Conservation (phyloP, 768 basidiomycete genomes). For the Collybia sp. region DNA sequence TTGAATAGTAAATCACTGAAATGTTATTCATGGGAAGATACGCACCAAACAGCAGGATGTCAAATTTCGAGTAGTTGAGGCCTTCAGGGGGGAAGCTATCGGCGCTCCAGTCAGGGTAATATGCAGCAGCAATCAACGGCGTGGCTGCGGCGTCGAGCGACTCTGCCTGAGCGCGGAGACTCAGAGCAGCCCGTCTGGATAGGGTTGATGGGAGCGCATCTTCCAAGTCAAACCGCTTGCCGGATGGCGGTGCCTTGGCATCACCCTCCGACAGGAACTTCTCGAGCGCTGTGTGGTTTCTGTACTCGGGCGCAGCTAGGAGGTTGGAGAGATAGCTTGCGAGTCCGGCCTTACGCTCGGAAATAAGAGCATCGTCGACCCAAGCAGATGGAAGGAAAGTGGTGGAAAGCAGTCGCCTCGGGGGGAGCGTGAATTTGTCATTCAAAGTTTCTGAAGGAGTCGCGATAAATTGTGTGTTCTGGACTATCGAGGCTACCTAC, state of each 20-base stretch:
- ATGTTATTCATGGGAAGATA: not conserved
- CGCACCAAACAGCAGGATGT: conserved; percentile 63
- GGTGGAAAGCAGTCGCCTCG: conserved; percentile 45
- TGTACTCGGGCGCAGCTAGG: conserved; percentile 29
- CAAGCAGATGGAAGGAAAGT: conserved; percentile 47
- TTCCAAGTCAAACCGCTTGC: conserved; percentile 32
- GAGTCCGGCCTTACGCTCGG: conserved; percentile 46
- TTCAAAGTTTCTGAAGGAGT: conserved; percentile 23
- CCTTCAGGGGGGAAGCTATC: conserved; percentile 45
- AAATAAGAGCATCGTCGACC: conserved; percentile 47
- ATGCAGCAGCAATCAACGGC: conserved; percentile 35
- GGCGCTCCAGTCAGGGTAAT: conserved; percentile 49
- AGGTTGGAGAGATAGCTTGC: conserved; percentile 36
- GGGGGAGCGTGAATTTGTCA: conserved; percentile 38
- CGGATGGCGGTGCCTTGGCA: conserved; percentile 12
- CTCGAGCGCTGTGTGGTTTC: conserved; percentile 24
- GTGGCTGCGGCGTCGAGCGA: conserved; percentile 18
- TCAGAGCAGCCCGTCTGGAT: conserved; percentile 29
- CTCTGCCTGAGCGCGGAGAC: conserved; percentile 10
- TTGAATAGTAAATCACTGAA: conserved; percentile 6
- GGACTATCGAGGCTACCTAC: conserved; percentile 2
- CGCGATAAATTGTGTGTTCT: not conserved
- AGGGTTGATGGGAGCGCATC: conserved; percentile 44
- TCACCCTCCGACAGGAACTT: conserved; percentile 28
- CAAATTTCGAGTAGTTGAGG: conserved; percentile 61